These are phyloP conservation scores for Colletotrichum tamarilloi DNA, from an alignment of 2,329 filamentous ascomycete genomes.

Conservation along the genomic window DNA sequence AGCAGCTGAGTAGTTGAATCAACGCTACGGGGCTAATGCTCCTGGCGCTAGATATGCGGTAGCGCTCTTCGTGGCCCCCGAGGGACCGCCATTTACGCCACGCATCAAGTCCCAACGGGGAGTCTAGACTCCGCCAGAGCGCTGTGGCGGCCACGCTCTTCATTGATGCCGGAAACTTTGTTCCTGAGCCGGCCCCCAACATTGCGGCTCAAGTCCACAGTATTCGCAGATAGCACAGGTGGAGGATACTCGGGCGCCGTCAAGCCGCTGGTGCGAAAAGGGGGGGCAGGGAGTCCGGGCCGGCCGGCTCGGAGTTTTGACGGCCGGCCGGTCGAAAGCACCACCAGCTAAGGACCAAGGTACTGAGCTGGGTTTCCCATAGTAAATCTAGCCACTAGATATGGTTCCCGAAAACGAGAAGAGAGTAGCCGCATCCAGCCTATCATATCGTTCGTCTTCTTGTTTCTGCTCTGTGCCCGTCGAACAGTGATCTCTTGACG, in stretches of 20 bases:
- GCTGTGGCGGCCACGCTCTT: background rate
- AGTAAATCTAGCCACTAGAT: background rate
- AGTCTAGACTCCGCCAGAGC: background rate
- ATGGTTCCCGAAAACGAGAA: background rate
- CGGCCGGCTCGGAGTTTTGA: background rate
- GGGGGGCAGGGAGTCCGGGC: background rate
- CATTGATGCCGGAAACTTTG: background rate
- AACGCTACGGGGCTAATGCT: conserved; percentile 11
- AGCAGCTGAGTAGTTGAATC: conserved; percentile 2
- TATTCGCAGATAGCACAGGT: background rate
- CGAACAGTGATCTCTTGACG: no score
- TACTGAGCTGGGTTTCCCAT: background rate
- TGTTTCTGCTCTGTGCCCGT: no score
- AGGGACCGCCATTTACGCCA: no score
- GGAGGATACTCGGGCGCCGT: background rate
- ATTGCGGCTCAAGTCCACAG: background rate
- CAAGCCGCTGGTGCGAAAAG: background rate
- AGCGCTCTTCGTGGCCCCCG: background rate
- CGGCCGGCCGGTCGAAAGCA: background rate
- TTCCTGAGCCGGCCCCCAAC: background rate
- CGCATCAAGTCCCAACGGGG: no score
- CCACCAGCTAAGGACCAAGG: background rate
- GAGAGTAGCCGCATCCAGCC: conserved; percentile 2
- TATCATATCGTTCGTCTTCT: background rate
- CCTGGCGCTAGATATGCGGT: background rate